Evolutionary conservation across 345 rosid genomes (phyloP), one percentile per base, ranked within the genome.

Genomic region (Linum tenue): DNA sequence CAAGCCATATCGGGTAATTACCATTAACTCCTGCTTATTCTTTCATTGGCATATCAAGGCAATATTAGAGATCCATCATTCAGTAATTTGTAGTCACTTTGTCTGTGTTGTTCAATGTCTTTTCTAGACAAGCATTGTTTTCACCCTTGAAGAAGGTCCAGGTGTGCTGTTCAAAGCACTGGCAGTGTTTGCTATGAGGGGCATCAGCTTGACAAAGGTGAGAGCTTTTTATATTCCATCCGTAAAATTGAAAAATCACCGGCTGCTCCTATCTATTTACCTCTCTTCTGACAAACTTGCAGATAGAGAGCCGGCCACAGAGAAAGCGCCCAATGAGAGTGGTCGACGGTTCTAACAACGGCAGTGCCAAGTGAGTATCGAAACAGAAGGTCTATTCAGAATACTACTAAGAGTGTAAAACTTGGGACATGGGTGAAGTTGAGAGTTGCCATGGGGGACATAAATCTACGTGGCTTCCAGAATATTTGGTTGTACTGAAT

Each of bases 301-400:
- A 83, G 84, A 83, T 83, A 9, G 84, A 80, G 76, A 80, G 86
- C 67, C 72, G 82, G 53, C 86, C 86, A 9, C 86, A 76, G 73
- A 76, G 82, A 69, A 83, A 78, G 74, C 65, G 70, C 53, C 84
- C 82, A 0, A 55, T 80, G 44, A 76, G 86, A 72, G 83, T 83
- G 2, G 84, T 80, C 17, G 84, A 80, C 70, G 86, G 80, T 65
- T 78, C 79, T 67, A 76, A 83, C 63, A 80, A 70, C 35, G 84
- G 82, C 50, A 76, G 67, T 67, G 84, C 84, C 74, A 83, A 74
- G 86, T 83, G 65, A 76, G 82, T 64, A 67, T 36, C 9, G 50
- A 22, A 22, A 22, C 31, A 22, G 0, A 22, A 22, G 31, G 31
- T 22, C 31, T 22, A 22, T 22, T 22, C 31, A 22, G 31, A 22